phyloP scores from a whole-genome alignment of 805 yeast species.

The Deakozyma indianensis region DNA sequence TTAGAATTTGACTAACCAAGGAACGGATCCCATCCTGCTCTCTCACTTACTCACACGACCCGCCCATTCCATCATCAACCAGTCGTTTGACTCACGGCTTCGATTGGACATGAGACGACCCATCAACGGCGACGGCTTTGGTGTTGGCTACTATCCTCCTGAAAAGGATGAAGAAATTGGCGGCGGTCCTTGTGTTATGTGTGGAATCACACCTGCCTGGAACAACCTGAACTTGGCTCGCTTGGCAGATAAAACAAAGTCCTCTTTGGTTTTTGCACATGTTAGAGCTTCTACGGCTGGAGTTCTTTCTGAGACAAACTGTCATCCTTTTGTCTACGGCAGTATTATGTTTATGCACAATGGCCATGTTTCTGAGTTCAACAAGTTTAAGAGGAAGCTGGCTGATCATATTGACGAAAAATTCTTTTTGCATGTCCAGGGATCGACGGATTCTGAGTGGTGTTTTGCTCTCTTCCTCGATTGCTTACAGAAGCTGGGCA shows the following conservation, averaged over 20 bases:
- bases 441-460: conserved; percentile 93
- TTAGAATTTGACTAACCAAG: conserved; percentile 18
- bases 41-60: conserved; percentile 85
- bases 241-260: conserved; percentile 75
- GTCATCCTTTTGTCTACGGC: conserved; percentile 89
- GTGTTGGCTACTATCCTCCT: conserved; percentile 79
- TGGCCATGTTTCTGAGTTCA: conserved; percentile 63
- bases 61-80: conserved; percentile 94
- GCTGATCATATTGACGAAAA: conserved; percentile 64
- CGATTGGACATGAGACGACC: conserved; percentile 83
- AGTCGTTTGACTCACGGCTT: conserved; percentile 80
- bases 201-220: conserved; percentile 94
- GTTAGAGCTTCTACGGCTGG: conserved; percentile 96
- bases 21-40: conserved; percentile 74
- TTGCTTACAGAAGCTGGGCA: conserved; percentile 59
- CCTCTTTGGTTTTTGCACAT: conserved; percentile 80
- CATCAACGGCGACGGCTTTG: conserved; percentile 96
- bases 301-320: conserved; percentile 83
- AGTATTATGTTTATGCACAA: conserved; percentile 94
- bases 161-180: conserved; percentile 36
- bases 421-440: conserved; percentile 70
- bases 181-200: conserved; percentile 78
- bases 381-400: conserved; percentile 55
- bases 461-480: conserved; percentile 82
- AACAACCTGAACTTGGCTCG: conserved; percentile 82